Base-by-base conservation (phyloP, 1,284 basidiomycete species). In the Sphagnurus paluster region DNA sequence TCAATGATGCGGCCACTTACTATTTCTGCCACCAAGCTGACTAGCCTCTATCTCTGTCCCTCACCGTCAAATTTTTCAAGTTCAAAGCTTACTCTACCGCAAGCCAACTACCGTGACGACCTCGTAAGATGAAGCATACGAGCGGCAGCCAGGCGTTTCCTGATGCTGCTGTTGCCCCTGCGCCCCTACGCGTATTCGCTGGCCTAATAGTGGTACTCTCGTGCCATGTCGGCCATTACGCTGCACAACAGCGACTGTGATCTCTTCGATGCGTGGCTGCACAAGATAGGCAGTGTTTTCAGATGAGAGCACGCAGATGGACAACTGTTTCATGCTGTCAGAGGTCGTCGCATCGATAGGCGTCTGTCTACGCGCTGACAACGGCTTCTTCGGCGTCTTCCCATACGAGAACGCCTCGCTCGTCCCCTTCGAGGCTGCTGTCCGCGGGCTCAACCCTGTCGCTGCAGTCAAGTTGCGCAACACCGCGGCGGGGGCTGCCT, bases 381-480 rank as follows among this genome's bases (percentile, higher is more conserved):
- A 80, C 33, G 75, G 77, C 55, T 75, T 74, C 43, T 87, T 85
- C 58, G 76, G 84, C 38, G 78, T 87, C 17, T 88, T 88, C 57
- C 84, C 85, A 0, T 87, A 88, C 63, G 82, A 88, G 56, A 77
- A 84, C 60, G 69, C 77, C 30, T 72, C 75, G 6, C 76, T 88
- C 54, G 74, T 84, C 52, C 82, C 82, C 0, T 88, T 88, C 61
- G 82, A 88, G 67, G 74, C 78, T 2, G 87, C 87, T 9, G 77
- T 93, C 19, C 72, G 80, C 14, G 76, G 77, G 14, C 72, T 93
- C 49, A 91, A 92, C 65, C 85, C 87, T 23, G 80, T 88, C 53
- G 87, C 89, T 35, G 90, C 90, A 1, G 84, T 93, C 57, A 89
- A 90, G 57, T 73, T 92, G 46, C 77, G 87, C 36, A 87, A 79